Conservation (phyloP, 495 filamentous ascomycete genomes). For the Xylaria sp. region DNA sequence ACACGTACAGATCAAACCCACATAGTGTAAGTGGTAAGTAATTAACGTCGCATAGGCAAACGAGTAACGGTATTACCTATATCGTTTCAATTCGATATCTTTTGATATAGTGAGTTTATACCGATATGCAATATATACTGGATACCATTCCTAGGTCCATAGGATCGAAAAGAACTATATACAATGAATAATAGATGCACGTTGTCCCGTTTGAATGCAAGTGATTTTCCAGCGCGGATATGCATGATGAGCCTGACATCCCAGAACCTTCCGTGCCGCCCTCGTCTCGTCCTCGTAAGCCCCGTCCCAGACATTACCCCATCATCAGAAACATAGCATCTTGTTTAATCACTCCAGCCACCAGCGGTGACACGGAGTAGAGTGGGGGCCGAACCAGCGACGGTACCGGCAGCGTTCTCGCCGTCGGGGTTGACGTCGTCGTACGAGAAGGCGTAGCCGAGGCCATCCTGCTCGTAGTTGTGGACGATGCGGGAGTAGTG, state of each 20-base stretch:
- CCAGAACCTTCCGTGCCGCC: background rate
- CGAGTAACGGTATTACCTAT: no score
- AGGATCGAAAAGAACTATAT: constrained; percentile 17
- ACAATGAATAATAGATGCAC: constrained; percentile 11
- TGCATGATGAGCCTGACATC: background rate
- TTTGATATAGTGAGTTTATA: background rate
- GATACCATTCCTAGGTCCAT: background rate
- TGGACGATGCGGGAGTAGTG: constrained; percentile 55
- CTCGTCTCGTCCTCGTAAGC: background rate
- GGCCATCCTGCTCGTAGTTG: constrained; percentile 48
- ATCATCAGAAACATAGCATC: background rate
- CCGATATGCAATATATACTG: constrained; percentile 21
- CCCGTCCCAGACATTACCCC: background rate
- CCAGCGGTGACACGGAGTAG: constrained; percentile 42
- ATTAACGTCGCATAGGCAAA: background rate
- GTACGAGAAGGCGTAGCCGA: constrained; percentile 58
- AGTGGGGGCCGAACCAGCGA: constrained; percentile 38
- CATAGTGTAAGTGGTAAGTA: background rate
- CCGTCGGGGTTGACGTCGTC: constrained; percentile 55
- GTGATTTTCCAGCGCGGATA: background rate
- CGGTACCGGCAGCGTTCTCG: constrained; percentile 46
- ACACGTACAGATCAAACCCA: background rate
- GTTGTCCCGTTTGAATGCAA: background rate
- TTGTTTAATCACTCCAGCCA: constrained; percentile 27
- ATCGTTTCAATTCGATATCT: background rate